Evolutionary conservation across 2,329 filamentous ascomycete species (phyloP).

Genomic region (Microascus cirrosus): DNA sequence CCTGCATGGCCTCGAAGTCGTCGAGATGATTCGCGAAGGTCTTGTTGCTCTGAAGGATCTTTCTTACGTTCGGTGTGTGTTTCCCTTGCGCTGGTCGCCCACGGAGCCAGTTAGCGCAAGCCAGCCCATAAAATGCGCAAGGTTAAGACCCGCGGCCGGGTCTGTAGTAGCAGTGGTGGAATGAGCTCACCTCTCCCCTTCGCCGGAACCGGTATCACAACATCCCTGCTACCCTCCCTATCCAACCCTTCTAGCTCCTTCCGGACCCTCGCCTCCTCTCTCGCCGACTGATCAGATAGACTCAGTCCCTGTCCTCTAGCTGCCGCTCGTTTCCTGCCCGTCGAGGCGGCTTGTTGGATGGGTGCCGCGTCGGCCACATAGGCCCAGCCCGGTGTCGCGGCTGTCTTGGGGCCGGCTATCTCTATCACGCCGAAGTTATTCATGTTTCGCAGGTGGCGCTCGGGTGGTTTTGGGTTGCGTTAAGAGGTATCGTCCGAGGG

Average conservation of each 20-base stretch:
- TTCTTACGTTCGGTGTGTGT: constrained; percentile 59
- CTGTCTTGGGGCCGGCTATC: constrained; percentile 58
- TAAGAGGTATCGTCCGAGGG: background rate
- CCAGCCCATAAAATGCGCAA: background rate
- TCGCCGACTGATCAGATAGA: constrained; percentile 60
- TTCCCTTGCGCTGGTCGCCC: constrained; percentile 33
- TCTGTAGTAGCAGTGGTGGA: no score
- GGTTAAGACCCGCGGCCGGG: background rate
- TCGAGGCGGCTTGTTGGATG: constrained; percentile 38
- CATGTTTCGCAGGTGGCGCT: constrained; percentile 23
- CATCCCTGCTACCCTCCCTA: constrained; percentile 65
- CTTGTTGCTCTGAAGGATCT: constrained; percentile 70
- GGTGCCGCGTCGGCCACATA: constrained; percentile 69
- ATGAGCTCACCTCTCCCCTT: constrained; percentile 29
- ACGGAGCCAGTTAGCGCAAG: background rate
- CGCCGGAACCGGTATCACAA: constrained; percentile 56
- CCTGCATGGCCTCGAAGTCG: constrained; percentile 59
- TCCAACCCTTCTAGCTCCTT: constrained; percentile 77
- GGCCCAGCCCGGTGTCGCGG: constrained; percentile 76
- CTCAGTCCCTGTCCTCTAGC: constrained; percentile 41
- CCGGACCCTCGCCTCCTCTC: constrained; percentile 70
- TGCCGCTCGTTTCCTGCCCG: constrained; percentile 61
- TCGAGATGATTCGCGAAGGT: constrained; percentile 75
- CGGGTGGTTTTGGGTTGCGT: constrained; percentile 4
- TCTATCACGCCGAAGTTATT: constrained; percentile 73